Evolutionary conservation across 73 alveolate species (phyloP).

Genomic region (Tetrahymena malaccensis): DNA sequence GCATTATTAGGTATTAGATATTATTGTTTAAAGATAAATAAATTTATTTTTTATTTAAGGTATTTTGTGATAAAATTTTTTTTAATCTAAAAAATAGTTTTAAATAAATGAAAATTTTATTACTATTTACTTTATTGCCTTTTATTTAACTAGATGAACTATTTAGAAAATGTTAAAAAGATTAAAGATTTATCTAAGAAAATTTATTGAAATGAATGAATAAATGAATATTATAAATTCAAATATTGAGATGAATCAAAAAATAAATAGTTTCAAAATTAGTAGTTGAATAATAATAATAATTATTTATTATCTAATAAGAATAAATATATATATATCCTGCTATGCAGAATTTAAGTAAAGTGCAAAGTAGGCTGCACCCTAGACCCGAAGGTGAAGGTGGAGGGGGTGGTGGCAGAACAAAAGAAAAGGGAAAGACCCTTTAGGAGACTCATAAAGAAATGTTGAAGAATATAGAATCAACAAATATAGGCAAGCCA

Average conservation of each 20-base stretch:
- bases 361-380: not conserved
- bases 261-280: not conserved
- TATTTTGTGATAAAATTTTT: too few relatives aligned
- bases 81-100: too few relatives aligned
- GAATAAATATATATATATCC: not conserved
- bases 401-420: not conserved
- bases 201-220: not conserved
- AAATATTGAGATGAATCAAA: not conserved
- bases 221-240: not conserved
- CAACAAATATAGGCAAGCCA: slow-evolving; percentile 39
- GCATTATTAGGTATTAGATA: too few relatives aligned
- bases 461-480: slow-evolving; percentile 28
- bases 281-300: not conserved
- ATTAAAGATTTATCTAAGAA: not conserved
- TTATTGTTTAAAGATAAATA: too few relatives aligned
- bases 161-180: too few relatives aligned
- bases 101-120: too few relatives aligned
- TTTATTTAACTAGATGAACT: not conserved
- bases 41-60: too few relatives aligned
- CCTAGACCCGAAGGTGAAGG: not conserved
- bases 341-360: not conserved
- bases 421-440: slow-evolving; percentile 2
- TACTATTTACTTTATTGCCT: too few relatives aligned
- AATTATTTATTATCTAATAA: not conserved
- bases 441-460: slow-evolving; percentile 32